These are phyloP conservation scores for Triticum aestivum DNA, from an alignment of 176 grass and related monocot genomes.

Conservation along the genomic window DNA sequence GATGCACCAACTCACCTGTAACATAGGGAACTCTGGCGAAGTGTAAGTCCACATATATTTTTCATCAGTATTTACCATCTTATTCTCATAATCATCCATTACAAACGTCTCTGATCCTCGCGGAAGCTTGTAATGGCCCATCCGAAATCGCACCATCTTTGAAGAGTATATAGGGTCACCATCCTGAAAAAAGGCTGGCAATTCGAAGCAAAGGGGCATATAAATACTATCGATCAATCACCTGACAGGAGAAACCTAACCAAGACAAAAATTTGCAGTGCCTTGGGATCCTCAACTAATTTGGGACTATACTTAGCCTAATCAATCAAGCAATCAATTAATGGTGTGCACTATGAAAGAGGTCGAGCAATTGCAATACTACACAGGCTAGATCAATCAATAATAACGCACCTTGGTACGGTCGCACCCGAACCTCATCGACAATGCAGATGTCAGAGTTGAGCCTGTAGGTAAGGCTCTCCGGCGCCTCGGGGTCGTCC, in stretches of 20 bases:
- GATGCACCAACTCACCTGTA: constrained; percentile 51
- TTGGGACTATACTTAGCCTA: no score
- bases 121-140: constrained; percentile 64
- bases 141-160: constrained; percentile 52
- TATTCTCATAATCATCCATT: constrained; percentile 29
- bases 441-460: constrained; percentile 51
- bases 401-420: constrained; percentile 57
- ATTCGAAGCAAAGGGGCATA: background rate
- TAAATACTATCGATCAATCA: background rate
- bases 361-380: background rate
- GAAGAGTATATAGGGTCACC: constrained; percentile 66
- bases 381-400: background rate
- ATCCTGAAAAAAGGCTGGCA: constrained; percentile 54
- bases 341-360: background rate
- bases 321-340: background rate
- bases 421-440: constrained; percentile 60
- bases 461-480: constrained; percentile 79
- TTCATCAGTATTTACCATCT: constrained; percentile 30
- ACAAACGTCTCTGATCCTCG: constrained; percentile 22
- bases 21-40: constrained; percentile 76
- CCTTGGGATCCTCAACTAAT: background rate
- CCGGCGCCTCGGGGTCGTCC: constrained; percentile 42
- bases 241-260: background rate
- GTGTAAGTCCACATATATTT: constrained; percentile 79
- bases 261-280: background rate